A percentile compares a stretch with the other conserved stretches of the same genome.
Conservation (phyloP, 495 filamentous ascomycete genomes). For the Penicillium pancosmium region DNA sequence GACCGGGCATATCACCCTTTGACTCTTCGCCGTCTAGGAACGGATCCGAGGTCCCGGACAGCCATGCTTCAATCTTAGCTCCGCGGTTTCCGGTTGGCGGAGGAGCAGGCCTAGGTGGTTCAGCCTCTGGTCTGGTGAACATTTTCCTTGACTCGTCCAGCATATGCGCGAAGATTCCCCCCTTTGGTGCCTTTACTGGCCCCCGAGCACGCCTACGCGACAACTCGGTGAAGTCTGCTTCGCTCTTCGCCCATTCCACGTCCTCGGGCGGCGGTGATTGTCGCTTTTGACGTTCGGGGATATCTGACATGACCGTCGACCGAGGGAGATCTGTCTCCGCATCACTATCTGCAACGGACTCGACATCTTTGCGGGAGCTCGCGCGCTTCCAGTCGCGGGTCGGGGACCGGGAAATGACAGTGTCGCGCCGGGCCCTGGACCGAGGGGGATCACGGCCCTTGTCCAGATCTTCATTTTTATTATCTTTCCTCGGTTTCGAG, state of each 20-base stretch:
- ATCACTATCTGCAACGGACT: constrained; percentile 28
- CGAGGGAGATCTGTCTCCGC: constrained; percentile 23
- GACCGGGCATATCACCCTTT: constrained; percentile 47
- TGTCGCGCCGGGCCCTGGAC: constrained; percentile 10
- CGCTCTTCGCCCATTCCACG: constrained; percentile 45
- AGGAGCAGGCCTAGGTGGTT: constrained; percentile 50
- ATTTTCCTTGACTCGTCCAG: constrained; percentile 54
- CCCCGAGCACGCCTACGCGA: constrained; percentile 44
- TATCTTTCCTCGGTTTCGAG: constrained; percentile 23
- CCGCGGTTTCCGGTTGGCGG: constrained; percentile 35
- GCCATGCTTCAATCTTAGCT: constrained; percentile 74
- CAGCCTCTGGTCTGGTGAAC: constrained; percentile 56
- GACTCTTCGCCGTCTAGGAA: constrained; percentile 58
- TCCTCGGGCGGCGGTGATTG: constrained; percentile 35
- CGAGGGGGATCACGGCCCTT: constrained; percentile 17
- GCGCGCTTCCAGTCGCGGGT: constrained; percentile 19
- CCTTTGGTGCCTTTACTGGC: constrained; percentile 43
- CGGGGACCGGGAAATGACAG: constrained; percentile 8
- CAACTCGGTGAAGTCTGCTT: constrained; percentile 49
- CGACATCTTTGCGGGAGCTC: constrained; percentile 17
- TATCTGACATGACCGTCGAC: constrained; percentile 24
- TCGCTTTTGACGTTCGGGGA: constrained; percentile 29
- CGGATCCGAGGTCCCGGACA: constrained; percentile 72
- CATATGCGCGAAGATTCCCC: constrained; percentile 53
- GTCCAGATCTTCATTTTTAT: constrained; percentile 26